A percentile compares a stretch with the other conserved stretches of the same genome.
Evolutionary conservation across 495 filamentous ascomycete genomes (phyloP).

Genomic region (Lasiosphaeris hirsuta): DNA sequence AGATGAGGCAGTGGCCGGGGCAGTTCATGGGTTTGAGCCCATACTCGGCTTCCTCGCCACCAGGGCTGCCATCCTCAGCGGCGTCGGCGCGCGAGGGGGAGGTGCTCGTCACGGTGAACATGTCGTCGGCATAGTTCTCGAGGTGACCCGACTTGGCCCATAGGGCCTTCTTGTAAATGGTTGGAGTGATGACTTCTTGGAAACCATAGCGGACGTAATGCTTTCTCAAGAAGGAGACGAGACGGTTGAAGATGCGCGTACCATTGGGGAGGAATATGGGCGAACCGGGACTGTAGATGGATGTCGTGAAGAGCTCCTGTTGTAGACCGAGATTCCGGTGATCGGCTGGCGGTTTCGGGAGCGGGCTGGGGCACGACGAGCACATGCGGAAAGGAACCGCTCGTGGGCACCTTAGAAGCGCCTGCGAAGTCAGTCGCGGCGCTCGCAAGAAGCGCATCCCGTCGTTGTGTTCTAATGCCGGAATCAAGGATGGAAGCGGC

Average conservation of each 20-base stretch:
- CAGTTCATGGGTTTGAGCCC: slow-evolving; percentile 98
- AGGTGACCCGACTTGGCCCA: slow-evolving; percentile 90
- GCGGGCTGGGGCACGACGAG: slow-evolving; percentile 31
- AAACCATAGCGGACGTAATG: slow-evolving; percentile 89
- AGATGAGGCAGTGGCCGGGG: slow-evolving; percentile 89
- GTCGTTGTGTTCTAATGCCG: slow-evolving; percentile 6
- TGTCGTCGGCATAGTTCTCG: slow-evolving; percentile 91
- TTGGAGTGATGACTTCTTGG: slow-evolving; percentile 87
- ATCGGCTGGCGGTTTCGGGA: slow-evolving; percentile 46
- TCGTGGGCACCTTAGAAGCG: background rate
- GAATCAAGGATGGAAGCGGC: background rate
- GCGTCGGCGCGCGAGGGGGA: slow-evolving; percentile 38
- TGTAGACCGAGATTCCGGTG: slow-evolving; percentile 68
- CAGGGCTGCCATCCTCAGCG: slow-evolving; percentile 9
- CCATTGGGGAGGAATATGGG: slow-evolving; percentile 86
- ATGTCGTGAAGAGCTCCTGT: slow-evolving; percentile 77
- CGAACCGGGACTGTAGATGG: slow-evolving; percentile 78
- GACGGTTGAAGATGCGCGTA: slow-evolving; percentile 81
- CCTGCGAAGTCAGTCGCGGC: slow-evolving; percentile 17
- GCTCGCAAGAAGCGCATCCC: slow-evolving; percentile 26
- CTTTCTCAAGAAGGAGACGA: slow-evolving; percentile 77
- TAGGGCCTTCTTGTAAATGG: slow-evolving; percentile 86
- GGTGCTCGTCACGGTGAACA: slow-evolving; percentile 78
- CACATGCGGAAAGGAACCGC: slow-evolving; percentile 13
- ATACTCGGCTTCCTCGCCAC: slow-evolving; percentile 70